Base-by-base conservation (phyloP, 331 rosid genomes). In the Dryas integrifolia region DNA sequence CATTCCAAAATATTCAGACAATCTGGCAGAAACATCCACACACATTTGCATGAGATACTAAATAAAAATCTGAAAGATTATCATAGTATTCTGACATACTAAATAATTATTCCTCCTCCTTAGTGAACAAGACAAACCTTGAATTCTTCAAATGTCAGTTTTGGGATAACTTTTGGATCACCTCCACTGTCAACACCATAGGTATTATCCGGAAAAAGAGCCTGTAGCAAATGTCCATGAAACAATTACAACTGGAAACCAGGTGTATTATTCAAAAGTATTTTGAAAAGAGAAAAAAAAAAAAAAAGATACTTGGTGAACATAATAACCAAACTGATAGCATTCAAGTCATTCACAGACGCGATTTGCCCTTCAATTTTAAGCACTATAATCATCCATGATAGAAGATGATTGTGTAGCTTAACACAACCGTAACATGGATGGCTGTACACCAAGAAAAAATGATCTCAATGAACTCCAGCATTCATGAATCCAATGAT, bases 161-260 rank as follows among this genome's bases (percentile, higher is more conserved):
- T 91, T 58, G 99, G 99, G 82, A 95, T 95, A 76, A 84, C 92
- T 61, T 45, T 84, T 39, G 99, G 99, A 81, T 95, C 99, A 16
- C 99, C 99, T 77, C 99, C 99, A 9, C 99, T 92, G 78, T 95
- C 97, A 77, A 95, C 97, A 44, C 96, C 97, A 69, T 89, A 92
- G 39, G 97, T 84, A 77, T 86, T 95, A 79, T 95, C 98, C 6
- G 99, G 99, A 81, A 85, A 95, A 75, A 95, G 97, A 79, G 96
- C 96, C 97, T 94, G 91, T 43, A 38, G 43, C 58, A 68, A 62
- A 77, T n/a, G 75, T 40, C 79, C 14, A 68, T 40, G 38, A 45
- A 76, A 73, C 69, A 73, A 13, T 56, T 65, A 83, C 50, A 16
- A 13, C 7, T 14, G 39, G 75, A 58, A 58, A 45, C 16, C n/a